Evolutionary conservation across 768 basidiomycete genomes (phyloP).

Genomic region (Lactarius trivialis): DNA sequence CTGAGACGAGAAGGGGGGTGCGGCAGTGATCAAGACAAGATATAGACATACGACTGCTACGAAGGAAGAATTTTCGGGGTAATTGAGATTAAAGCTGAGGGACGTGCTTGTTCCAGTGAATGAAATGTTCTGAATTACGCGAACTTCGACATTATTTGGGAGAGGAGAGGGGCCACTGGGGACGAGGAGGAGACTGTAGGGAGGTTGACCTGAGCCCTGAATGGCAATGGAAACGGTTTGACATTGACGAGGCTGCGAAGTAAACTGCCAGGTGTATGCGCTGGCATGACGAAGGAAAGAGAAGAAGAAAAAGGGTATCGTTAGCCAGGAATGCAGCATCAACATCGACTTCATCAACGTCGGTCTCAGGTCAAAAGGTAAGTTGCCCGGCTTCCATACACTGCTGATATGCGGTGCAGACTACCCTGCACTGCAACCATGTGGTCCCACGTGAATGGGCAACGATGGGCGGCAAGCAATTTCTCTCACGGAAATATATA

Average conservation of each 20-base stretch:
- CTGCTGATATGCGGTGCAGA: no score
- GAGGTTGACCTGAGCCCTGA: conserved; percentile 55
- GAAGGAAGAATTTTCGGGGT: conserved; percentile 62
- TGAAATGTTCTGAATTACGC: conserved; percentile 48
- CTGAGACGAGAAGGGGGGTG: neutral
- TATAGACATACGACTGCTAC: conserved; percentile 60
- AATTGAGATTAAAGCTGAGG: conserved; percentile 52
- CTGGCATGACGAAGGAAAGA: conserved; percentile 29
- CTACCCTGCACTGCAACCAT: no score
- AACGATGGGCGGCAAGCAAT: no score
- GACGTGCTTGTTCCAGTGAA: conserved; percentile 41
- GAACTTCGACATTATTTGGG: conserved; percentile 53
- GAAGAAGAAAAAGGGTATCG: conserved; percentile 12
- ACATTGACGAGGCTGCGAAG: conserved; percentile 55
- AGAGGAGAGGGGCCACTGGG: conserved; percentile 62
- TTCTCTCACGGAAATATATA: no score
- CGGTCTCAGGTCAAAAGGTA: no score
- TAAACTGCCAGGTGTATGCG: conserved; percentile 40
- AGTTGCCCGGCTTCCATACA: no score
- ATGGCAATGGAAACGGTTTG: conserved; percentile 51
- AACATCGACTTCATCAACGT: neutral
- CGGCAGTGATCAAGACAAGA: conserved; percentile 4
- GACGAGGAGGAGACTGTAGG: conserved; percentile 60
- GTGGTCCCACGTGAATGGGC: no score
- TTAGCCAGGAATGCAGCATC: conserved; percentile 3